These are phyloP conservation scores for Lactarius tabidus DNA, from an alignment of 768 basidiomycete species.

Conservation along the genomic window DNA sequence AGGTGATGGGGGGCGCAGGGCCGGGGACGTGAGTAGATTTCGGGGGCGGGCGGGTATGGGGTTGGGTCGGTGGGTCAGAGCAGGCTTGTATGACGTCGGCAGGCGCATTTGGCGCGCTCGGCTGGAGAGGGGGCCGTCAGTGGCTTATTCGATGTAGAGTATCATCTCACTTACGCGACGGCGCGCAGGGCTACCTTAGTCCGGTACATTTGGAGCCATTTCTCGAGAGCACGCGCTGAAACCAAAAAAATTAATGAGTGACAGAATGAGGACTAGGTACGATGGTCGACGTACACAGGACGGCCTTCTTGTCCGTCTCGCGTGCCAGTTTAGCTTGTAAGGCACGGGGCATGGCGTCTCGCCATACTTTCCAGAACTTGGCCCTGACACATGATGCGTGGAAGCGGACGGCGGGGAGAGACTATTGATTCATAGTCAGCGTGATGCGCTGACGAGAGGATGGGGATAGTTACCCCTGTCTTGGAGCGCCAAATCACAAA, in stretches of 20 bases:
- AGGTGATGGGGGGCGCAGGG: constrained; percentile 26
- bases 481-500: constrained; percentile 73
- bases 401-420: constrained; percentile 76
- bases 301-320: constrained; percentile 48
- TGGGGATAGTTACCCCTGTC: constrained; percentile 48
- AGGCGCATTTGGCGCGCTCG: constrained; percentile 80
- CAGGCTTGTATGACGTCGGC: constrained; percentile 41
- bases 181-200: constrained; percentile 74
- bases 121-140: constrained; percentile 36
- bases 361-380: constrained; percentile 64
- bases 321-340: constrained; percentile 62
- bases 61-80: constrained; percentile 36
- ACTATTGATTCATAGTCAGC: constrained; percentile 39
- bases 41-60: constrained; percentile 32
- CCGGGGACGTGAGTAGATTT: constrained; percentile 29
- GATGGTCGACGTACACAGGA: constrained; percentile 51
- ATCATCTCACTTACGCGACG: constrained; percentile 60
- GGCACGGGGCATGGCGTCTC: constrained; percentile 64
- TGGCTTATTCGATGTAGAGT: constrained; percentile 15
- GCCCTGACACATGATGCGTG: constrained; percentile 56
- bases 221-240: constrained; percentile 51
- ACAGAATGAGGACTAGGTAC: constrained; percentile 1
- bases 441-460: background rate
- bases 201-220: constrained; percentile 66
- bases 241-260: constrained; percentile 15